Conservation (phyloP, 305 asterid genomes). For the Andrographis paniculata region DNA sequence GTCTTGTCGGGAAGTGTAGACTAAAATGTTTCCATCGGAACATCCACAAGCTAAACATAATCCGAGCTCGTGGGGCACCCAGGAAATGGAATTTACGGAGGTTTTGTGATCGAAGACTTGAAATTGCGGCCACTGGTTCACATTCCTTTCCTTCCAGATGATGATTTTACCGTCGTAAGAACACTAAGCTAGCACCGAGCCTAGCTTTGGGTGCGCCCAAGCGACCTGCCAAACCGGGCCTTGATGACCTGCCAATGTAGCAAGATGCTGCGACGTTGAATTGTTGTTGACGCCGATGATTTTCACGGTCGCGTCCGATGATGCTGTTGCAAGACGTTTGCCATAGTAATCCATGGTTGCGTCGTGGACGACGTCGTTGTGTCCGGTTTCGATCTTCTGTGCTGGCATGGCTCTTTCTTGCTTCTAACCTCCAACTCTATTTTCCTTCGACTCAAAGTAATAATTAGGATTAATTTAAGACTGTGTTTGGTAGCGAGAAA, state of each 20-base stretch:
- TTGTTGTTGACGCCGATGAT: slow-evolving; percentile 59
- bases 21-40: slow-evolving; percentile 70
- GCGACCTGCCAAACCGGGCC: slow-evolving; percentile 93
- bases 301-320: slow-evolving; percentile 73
- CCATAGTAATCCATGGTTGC: slow-evolving; percentile 89
- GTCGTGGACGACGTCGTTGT: slow-evolving; percentile 72
- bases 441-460: no score
- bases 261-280: slow-evolving; percentile 62
- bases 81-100: slow-evolving; percentile 76
- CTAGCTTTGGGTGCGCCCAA: slow-evolving; percentile 93
- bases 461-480: no score
- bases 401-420: slow-evolving; percentile 56
- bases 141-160: slow-evolving; percentile 84
- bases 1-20: slow-evolving; percentile 55
- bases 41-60: slow-evolving; percentile 86
- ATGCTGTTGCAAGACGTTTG: slow-evolving; percentile 80
- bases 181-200: slow-evolving; percentile 71
- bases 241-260: slow-evolving; percentile 71
- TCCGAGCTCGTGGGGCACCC: slow-evolving; percentile 94
- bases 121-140: slow-evolving; percentile 64
- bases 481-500: no score
- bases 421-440: background rate
- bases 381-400: slow-evolving; percentile 94
- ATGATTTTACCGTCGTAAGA: slow-evolving; percentile 80
- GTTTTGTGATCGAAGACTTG: slow-evolving; percentile 75